Conservation (phyloP, 2,329 filamentous ascomycete genomes). For the Trichoderma sp. region DNA sequence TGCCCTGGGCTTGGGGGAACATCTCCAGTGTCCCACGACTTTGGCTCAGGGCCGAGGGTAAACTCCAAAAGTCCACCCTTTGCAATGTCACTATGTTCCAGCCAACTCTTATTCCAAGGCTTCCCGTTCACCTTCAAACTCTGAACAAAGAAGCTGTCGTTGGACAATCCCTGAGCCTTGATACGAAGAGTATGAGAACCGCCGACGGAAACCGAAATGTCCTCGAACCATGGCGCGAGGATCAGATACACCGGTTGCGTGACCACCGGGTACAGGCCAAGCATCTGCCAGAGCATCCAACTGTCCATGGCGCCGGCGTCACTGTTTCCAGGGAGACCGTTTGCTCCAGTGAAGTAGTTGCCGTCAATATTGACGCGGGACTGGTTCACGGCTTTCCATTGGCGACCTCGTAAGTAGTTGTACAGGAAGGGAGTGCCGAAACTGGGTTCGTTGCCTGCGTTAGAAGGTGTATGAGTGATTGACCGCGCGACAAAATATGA, state of each 20-base stretch:
- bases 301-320: conserved; percentile 63
- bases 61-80: conserved; percentile 50
- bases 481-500: accelerated
- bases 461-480: conserved; percentile 29
- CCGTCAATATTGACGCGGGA: conserved; percentile 52
- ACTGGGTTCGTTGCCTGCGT: conserved; percentile 55
- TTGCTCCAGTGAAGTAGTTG: conserved; percentile 43
- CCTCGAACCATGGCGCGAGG: conserved; percentile 52
- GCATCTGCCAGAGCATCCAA: conserved; percentile 59
- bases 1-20: conserved; percentile 52
- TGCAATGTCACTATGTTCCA: conserved; percentile 54
- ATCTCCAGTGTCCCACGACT: conserved; percentile 48
- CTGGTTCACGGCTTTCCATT: conserved; percentile 54
- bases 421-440: conserved; percentile 61
- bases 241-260: conserved; percentile 60
- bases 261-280: conserved; percentile 58
- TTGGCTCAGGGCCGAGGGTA: conserved; percentile 43
- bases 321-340: conserved; percentile 59
- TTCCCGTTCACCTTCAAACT: conserved; percentile 56
- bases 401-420: conserved; percentile 54
- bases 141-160: conserved; percentile 54
- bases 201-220: conserved; percentile 52
- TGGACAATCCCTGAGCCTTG: conserved; percentile 46
- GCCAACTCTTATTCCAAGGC: conserved; percentile 57
- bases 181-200: conserved; percentile 44